phyloP scores from a whole-genome alignment of 2,329 filamentous ascomycete genomes.

The Alternaria arborescens region DNA sequence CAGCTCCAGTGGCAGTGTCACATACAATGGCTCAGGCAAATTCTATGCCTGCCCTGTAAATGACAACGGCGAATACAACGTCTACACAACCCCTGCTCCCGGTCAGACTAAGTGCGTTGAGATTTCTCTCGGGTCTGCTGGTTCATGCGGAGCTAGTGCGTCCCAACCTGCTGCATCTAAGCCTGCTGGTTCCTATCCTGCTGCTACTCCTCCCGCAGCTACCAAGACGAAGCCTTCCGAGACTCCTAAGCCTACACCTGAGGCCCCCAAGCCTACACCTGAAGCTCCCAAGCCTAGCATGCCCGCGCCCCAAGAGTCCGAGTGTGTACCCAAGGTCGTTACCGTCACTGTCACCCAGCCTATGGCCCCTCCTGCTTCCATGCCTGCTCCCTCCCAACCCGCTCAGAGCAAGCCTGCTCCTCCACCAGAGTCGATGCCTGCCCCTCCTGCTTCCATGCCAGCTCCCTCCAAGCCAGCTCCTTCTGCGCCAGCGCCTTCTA shows the following conservation, averaged over 20 bases:
- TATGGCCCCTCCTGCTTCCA: neutral
- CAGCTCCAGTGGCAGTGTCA: constrained; percentile 61
- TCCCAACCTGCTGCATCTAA: neutral
- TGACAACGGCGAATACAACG: constrained; percentile 63
- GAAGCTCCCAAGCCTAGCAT: neutral
- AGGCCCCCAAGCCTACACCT: neutral
- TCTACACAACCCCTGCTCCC: constrained; percentile 58
- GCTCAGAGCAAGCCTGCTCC: neutral
- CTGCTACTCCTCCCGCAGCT: neutral
- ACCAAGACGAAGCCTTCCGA: neutral
- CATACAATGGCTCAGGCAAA: constrained; percentile 59
- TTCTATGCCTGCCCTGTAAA: constrained; percentile 71
- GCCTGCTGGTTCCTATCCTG: neutral
- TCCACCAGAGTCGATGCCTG: neutral
- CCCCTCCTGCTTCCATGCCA: neutral
- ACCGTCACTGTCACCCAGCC: constrained; percentile 1
- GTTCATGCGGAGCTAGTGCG: constrained; percentile 30
- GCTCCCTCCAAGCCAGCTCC: neutral
- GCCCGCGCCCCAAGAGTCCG: neutral
- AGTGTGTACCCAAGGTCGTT: neutral
- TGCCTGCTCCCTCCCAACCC: no score
- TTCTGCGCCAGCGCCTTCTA: neutral
- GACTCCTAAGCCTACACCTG: neutral
- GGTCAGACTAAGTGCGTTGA: constrained; percentile 60
- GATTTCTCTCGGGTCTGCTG: constrained; percentile 53